Conservation (phyloP, 140 eudicot genomes). For the Stevia rebaudiana region DNA sequence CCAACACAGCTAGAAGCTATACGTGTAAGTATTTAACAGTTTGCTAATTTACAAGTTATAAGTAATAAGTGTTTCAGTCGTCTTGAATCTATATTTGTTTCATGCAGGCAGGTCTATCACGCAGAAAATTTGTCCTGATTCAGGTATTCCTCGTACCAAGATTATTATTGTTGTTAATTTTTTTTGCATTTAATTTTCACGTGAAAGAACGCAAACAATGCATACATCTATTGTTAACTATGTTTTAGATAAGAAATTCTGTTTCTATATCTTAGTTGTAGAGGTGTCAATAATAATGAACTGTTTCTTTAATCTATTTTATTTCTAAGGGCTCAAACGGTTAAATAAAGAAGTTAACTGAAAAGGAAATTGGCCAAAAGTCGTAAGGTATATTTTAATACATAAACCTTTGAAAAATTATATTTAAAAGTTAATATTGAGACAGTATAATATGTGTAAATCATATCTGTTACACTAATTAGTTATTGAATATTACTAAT, state of each 20-base stretch:
- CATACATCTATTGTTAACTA: not conserved
- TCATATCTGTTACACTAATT: not conserved
- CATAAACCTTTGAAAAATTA: not conserved
- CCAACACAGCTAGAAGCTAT: constrained; percentile 75
- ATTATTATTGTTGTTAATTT: not conserved
- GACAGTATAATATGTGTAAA: not conserved
- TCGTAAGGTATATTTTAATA: not conserved
- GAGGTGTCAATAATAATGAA: not conserved
- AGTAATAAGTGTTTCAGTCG: not conserved
- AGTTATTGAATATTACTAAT: not conserved
- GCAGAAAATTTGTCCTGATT: constrained; percentile 73
- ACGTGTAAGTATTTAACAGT: constrained; percentile 47
- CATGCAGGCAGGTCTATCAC: constrained; percentile 94
- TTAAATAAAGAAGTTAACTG: not conserved
- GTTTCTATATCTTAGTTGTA: not conserved
- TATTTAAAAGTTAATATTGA: not conserved
- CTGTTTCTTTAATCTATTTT: not conserved
- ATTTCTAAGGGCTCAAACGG: not conserved
- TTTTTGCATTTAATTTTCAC: not conserved
- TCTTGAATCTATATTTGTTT: constrained; percentile 24
- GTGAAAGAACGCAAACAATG: constrained; percentile 2
- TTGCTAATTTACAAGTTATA: not conserved
- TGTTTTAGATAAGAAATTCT: not conserved
- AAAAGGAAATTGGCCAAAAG: not conserved
- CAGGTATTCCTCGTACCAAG: constrained; percentile 57